Evolutionary conservation across 1,284 basidiomycete genomes (phyloP).

Genomic region (Cerioporus squamosus): DNA sequence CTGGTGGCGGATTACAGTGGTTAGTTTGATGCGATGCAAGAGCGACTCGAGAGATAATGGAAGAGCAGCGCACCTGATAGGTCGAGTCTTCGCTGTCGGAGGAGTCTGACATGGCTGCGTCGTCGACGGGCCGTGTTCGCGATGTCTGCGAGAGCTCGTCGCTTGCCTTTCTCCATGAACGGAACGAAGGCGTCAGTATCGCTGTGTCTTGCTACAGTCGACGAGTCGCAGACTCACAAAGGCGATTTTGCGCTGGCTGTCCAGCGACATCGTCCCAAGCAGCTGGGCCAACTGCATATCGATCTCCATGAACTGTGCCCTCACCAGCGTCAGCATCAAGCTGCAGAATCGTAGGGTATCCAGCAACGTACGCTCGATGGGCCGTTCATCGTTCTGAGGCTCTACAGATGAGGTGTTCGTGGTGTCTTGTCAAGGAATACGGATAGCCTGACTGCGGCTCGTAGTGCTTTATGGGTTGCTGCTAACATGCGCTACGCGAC

Average conservation of each 20-base stretch:
- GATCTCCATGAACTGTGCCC: conserved; percentile 27
- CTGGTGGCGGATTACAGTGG: background rate
- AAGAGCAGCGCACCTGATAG: conserved; percentile 26
- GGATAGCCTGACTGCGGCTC: background rate
- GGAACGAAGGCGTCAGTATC: conserved; percentile 8
- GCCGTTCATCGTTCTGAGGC: background rate
- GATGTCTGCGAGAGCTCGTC: conserved; percentile 23
- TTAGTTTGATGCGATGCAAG: background rate
- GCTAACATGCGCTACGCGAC: background rate
- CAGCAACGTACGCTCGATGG: background rate
- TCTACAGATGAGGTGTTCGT: background rate
- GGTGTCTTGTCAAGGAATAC: background rate
- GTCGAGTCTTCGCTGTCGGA: conserved; percentile 36
- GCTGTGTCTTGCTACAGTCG: background rate
- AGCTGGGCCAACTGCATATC: conserved; percentile 32
- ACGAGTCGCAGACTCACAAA: conserved; percentile 24
- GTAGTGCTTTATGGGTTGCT: background rate
- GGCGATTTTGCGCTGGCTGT: conserved; percentile 18
- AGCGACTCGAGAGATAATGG: background rate
- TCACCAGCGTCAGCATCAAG: too few relatives aligned
- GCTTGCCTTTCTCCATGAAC: conserved; percentile 33
- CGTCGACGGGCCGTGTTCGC: conserved; percentile 19
- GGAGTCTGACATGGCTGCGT: conserved; percentile 33
- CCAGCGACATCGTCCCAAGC: conserved; percentile 28
- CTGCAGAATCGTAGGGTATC: background rate